phyloP scores from a whole-genome alignment of 805 yeast species.

The Isabelozyma gotoi region DNA sequence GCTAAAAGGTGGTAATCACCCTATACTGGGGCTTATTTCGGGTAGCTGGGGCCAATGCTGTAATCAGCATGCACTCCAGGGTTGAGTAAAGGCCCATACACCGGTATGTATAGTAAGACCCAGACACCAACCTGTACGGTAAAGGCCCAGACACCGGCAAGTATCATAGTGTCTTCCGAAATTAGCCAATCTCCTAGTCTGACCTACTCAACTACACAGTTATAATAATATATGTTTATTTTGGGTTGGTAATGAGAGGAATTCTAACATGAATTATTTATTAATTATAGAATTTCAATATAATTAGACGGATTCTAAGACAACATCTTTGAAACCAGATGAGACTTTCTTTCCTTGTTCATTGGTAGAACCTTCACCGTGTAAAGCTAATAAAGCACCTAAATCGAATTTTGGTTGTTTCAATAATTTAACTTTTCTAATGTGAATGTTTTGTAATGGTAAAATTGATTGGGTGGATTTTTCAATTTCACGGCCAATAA shows the following conservation, averaged over 20 bases:
- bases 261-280: neutral
- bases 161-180: too few species aligned
- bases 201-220: too few species aligned
- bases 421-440: slow-evolving; percentile 97
- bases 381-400: slow-evolving; percentile 93
- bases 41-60: too few species aligned
- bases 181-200: too few species aligned
- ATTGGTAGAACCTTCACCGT: slow-evolving; percentile 88
- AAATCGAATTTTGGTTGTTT: slow-evolving; percentile 99
- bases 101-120: too few species aligned
- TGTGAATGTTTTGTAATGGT: slow-evolving; percentile 98
- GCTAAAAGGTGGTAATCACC: too few species aligned
- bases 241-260: neutral
- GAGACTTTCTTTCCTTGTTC: slow-evolving; percentile 99
- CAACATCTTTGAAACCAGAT: slow-evolving; percentile 96
- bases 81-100: too few species aligned
- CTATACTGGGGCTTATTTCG: too few species aligned
- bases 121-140: too few species aligned
- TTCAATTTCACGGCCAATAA: slow-evolving; percentile 97
- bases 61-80: too few species aligned
- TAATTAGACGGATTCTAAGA: slow-evolving; percentile 88
- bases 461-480: slow-evolving; percentile 91
- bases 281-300: neutral
- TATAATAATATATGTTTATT: neutral
- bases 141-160: too few species aligned